These are phyloP conservation scores for Syncephalastrum contaminatum DNA, from an alignment of 371 early-diverging fungal genomes.

Conservation along the genomic window DNA sequence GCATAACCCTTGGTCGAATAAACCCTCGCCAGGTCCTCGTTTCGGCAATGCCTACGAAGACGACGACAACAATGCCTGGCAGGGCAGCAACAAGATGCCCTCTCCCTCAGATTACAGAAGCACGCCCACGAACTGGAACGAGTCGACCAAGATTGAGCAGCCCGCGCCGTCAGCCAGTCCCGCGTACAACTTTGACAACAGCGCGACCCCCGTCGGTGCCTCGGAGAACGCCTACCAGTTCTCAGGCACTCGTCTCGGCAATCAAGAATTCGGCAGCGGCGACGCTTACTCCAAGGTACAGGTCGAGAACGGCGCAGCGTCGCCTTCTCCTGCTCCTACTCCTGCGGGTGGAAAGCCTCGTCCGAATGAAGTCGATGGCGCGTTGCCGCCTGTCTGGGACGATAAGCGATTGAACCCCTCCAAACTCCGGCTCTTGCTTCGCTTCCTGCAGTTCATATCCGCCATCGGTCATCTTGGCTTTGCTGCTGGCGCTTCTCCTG, in stretches of 20 bases:
- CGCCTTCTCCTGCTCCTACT: conserved; percentile 9
- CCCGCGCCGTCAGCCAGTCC: conserved; percentile 10
- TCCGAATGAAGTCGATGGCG: conserved; percentile 20
- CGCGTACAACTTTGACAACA: not conserved
- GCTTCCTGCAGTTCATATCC: conserved; percentile 35
- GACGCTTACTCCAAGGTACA: conserved; percentile 24
- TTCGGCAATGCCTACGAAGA: conserved; percentile 26
- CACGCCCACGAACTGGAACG: conserved; percentile 11
- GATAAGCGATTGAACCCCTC: conserved; percentile 24
- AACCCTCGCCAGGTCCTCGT: conserved; percentile 11
- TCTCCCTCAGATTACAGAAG: conserved; percentile 39
- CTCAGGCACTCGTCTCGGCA: conserved; percentile 25
- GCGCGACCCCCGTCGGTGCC: conserved; percentile 1
- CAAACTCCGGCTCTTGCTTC: conserved; percentile 33
- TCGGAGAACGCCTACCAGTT: conserved; percentile 25
- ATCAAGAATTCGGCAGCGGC: conserved; percentile 3
- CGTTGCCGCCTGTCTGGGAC: conserved; percentile 24
- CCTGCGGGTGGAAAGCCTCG: conserved; percentile 19
- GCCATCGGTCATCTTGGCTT: conserved; percentile 48
- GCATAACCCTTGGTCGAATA: conserved; percentile 9
- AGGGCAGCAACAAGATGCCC: conserved; percentile 26
- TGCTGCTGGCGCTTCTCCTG: conserved; percentile 51
- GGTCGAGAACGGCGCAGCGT: not conserved
- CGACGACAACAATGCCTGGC: conserved; percentile 17
- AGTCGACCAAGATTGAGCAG: conserved; percentile 24